These are phyloP conservation scores for Selaginella tamariscina DNA, from an alignment of 75 land plant species.

Conservation along the genomic window DNA sequence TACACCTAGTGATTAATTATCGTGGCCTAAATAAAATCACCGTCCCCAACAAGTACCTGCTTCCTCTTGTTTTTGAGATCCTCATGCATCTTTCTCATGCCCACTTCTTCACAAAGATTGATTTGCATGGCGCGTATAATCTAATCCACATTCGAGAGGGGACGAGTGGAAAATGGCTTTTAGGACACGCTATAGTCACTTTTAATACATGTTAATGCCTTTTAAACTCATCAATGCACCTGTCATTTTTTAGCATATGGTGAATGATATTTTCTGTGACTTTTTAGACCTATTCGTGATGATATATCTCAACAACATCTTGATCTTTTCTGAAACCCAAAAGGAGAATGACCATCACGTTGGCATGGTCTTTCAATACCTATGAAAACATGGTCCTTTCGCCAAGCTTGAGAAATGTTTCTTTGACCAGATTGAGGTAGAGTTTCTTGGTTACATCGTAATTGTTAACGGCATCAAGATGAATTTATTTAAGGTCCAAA, in stretches of 20 bases:
- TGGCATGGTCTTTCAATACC: neutral
- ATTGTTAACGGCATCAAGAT: neutral
- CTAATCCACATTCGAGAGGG: neutral
- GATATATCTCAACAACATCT: neutral
- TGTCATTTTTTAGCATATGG: neutral
- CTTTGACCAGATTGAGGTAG: neutral
- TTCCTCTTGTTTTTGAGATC: neutral
- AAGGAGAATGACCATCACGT: neutral
- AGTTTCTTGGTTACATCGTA: neutral
- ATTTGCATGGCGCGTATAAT: neutral
- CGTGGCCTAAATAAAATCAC: conserved; percentile 12
- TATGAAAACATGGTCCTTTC: neutral
- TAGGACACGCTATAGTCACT: neutral
- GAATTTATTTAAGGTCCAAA: neutral
- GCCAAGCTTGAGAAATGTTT: neutral
- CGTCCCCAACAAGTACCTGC: neutral
- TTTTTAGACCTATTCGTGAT: conserved; percentile 6
- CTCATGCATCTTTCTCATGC: neutral
- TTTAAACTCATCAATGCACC: conserved; percentile 8
- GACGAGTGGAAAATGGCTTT: conserved; percentile 6
- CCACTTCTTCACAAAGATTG: neutral
- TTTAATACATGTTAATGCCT: conserved; percentile 4
- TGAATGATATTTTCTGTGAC: neutral
- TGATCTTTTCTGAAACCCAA: neutral
- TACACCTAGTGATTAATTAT: conserved; percentile 7